Percentiles rank a stretch among this genome's conserved stretches.
phyloP scores from a whole-genome alignment of 169 alveolate species.

The Plasmodium gallinaceum region DNA sequence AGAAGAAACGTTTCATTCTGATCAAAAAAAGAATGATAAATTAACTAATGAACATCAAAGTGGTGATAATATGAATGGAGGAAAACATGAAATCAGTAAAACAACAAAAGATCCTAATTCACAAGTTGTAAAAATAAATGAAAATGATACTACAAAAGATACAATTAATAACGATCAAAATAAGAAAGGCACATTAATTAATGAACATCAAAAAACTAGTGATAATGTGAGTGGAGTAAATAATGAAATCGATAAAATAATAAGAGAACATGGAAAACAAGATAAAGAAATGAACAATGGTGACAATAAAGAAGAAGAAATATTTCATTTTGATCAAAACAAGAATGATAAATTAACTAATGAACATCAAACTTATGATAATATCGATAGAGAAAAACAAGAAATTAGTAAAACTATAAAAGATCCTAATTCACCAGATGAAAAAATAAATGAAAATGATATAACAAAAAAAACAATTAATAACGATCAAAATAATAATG shows the following conservation, averaged over 20 bases:
- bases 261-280: not conserved
- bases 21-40: too few relatives aligned
- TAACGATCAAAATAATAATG: too few relatives aligned
- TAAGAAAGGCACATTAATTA: not conserved
- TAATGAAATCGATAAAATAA: not conserved
- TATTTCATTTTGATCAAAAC: too few relatives aligned
- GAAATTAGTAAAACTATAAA: not conserved
- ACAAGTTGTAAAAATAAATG: not conserved
- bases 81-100: not conserved
- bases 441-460: not conserved
- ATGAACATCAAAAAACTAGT: constrained; percentile 12
- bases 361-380: not conserved
- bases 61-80: constrained; percentile 3
- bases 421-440: constrained; percentile 11
- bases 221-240: not conserved
- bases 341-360: too few relatives aligned
- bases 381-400: not conserved
- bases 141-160: not conserved
- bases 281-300: not conserved
- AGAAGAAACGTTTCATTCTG: too few relatives aligned
- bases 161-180: too few relatives aligned
- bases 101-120: not conserved
- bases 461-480: too few relatives aligned
- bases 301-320: not conserved
- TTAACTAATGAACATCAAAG: too few relatives aligned